A percentile compares a stretch with the other conserved stretches of the same genome.
phyloP scores from a whole-genome alignment of 495 filamentous ascomycete genomes.

The Tuber umbilicatum region DNA sequence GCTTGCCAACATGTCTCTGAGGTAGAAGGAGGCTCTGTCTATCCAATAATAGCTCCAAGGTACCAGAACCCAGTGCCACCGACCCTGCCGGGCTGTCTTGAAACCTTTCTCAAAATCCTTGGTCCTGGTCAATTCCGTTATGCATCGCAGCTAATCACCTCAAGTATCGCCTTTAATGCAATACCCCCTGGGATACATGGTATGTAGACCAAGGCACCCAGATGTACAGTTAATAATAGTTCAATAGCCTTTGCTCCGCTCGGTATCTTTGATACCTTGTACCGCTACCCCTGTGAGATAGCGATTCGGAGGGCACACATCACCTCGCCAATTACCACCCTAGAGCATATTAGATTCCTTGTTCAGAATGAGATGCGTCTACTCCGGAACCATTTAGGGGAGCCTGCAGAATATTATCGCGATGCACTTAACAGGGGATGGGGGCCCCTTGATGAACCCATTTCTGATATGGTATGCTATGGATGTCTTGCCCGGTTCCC shows the following conservation, averaged over 20 bases:
- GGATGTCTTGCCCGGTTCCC: neutral
- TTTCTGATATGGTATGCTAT: neutral
- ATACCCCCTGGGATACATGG: neutral
- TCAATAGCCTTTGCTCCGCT: neutral
- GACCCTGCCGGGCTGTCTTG: neutral
- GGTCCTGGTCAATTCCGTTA: neutral
- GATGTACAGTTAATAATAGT: neutral
- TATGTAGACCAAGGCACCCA: neutral
- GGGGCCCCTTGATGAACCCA: too few relatives aligned
- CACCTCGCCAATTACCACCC: neutral
- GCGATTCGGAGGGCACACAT: neutral
- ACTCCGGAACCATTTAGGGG: neutral
- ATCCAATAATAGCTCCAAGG: neutral
- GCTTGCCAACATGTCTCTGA: neutral
- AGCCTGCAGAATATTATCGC: neutral
- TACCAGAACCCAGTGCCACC: neutral
- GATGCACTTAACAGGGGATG: neutral
- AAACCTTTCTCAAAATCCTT: neutral
- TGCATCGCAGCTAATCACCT: neutral
- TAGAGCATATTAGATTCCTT: neutral
- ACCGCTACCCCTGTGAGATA: neutral
- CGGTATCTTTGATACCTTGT: neutral
- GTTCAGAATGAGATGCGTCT: neutral
- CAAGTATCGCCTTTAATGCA: neutral
- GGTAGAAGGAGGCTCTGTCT: accelerated